These are phyloP conservation scores for Phytophthora hibernalis DNA, from an alignment of 352 stramenopile genomes.

Conservation along the genomic window DNA sequence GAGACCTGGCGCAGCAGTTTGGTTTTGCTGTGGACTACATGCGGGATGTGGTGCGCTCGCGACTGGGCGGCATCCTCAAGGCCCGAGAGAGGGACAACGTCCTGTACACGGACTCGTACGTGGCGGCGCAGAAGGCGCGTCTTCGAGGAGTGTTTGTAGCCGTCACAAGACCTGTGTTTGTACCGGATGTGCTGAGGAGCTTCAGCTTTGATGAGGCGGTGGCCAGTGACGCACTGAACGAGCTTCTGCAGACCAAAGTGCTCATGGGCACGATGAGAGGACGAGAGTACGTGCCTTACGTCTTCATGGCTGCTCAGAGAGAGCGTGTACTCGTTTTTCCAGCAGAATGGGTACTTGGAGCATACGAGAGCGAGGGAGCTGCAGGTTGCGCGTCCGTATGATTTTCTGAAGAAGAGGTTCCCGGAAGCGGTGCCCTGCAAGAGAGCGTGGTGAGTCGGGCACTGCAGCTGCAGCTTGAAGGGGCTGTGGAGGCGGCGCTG, in stretches of 20 bases:
- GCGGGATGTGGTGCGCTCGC: constrained; percentile 68
- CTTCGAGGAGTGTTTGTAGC: constrained; percentile 73
- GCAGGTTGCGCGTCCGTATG: constrained; percentile 68
- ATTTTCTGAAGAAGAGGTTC: constrained; percentile 81
- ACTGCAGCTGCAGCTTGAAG: constrained; percentile 75
- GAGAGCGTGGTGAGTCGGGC: constrained; percentile 68
- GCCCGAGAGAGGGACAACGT: constrained; percentile 71
- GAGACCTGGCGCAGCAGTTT: constrained; percentile 82
- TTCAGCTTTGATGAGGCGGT: constrained; percentile 75
- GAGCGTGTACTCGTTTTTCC: constrained; percentile 87
- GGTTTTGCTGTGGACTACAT: constrained; percentile 87
- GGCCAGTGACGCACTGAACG: constrained; percentile 59
- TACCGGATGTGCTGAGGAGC: constrained; percentile 66
- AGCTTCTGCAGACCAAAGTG: constrained; percentile 62
- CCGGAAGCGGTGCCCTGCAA: constrained; percentile 71
- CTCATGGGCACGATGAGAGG: constrained; percentile 72
- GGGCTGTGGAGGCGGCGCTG: constrained; percentile 70
- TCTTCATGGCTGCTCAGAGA: constrained; percentile 82
- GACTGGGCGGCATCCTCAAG: constrained; percentile 67
- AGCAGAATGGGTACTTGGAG: constrained; percentile 84
- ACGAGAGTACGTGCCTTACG: constrained; percentile 80
- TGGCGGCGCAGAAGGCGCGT: constrained; percentile 64
- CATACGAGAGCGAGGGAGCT: constrained; percentile 62
- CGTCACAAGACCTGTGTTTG: constrained; percentile 70
- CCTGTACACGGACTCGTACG: constrained; percentile 83